Conservation (phyloP, 2,329 filamentous ascomycete species). For the Penicillium sp. region DNA sequence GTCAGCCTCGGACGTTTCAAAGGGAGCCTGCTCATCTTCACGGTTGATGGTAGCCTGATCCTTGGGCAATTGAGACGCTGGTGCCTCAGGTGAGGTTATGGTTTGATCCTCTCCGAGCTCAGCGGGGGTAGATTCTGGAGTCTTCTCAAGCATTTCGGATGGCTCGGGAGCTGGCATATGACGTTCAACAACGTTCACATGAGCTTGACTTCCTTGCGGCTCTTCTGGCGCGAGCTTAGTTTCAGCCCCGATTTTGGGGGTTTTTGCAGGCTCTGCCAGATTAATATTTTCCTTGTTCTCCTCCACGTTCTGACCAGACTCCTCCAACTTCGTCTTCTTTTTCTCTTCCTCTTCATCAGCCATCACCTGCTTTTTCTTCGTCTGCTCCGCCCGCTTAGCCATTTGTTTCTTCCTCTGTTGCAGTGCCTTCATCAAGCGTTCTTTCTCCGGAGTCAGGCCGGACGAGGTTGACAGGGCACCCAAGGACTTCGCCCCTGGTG, state of each 20-base stretch:
- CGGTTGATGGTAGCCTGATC: background rate
- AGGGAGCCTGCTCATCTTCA: slow-evolving; percentile 11
- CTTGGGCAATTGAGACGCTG: slow-evolving; percentile 5
- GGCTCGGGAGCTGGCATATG: slow-evolving; percentile 2
- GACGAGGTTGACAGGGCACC: slow-evolving; percentile 48
- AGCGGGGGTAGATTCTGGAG: slow-evolving; percentile 3
- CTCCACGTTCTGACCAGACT: slow-evolving; percentile 27
- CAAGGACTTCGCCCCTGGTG: slow-evolving; percentile 44
- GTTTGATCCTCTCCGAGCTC: background rate
- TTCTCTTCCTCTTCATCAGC: slow-evolving; percentile 17
- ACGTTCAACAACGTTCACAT: background rate
- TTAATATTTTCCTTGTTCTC: slow-evolving; percentile 27
- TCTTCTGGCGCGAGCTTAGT: slow-evolving; percentile 16
- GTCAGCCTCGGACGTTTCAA: slow-evolving; percentile 17
- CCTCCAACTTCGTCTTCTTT: slow-evolving; percentile 4
- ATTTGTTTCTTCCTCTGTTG: slow-evolving; percentile 85
- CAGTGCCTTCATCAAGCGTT: slow-evolving; percentile 89
- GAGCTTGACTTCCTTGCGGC: background rate
- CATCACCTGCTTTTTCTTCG: slow-evolving; percentile 28
- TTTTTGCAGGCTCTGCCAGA: slow-evolving; percentile 21
- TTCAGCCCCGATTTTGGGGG: slow-evolving; percentile 3
- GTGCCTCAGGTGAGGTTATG: background rate
- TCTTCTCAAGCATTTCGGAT: slow-evolving; percentile 3
- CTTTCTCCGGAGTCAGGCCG: slow-evolving; percentile 83
- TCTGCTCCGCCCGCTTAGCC: slow-evolving; percentile 36